Evolutionary conservation across 2,329 filamentous ascomycete species (phyloP).

Genomic region (Penicillium rolfsii): DNA sequence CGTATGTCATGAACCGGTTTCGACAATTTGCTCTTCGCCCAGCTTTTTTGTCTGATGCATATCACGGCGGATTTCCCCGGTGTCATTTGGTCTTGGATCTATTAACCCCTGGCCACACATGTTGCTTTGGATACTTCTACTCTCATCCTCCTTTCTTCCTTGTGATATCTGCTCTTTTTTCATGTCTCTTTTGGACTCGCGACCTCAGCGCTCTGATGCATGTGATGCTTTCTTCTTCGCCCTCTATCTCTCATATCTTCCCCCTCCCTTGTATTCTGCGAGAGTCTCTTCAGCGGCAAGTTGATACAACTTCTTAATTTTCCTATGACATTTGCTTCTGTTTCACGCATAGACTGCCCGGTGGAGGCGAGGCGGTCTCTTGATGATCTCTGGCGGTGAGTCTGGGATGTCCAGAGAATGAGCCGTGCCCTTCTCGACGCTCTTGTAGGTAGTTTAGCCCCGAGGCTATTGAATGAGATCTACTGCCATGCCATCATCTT

Average conservation of each 20-base stretch:
- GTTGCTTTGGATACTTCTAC: constrained; percentile 9
- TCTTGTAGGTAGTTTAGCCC: background rate
- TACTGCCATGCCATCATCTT: background rate
- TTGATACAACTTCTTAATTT: constrained; percentile 3
- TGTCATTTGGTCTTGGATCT: constrained; percentile 9
- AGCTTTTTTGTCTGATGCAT: constrained; percentile 21
- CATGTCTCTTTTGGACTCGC: constrained; percentile 7
- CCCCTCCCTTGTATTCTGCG: background rate
- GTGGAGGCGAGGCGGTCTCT: background rate
- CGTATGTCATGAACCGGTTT: constrained; percentile 9
- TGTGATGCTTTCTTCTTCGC: constrained; percentile 10
- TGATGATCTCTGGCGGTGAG: background rate
- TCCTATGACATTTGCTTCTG: background rate
- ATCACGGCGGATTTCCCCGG: constrained; percentile 17
- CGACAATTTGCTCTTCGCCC: background rate
- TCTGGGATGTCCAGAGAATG: background rate
- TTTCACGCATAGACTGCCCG: constrained; percentile 9
- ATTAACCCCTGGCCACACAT: constrained; percentile 4
- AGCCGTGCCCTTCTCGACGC: background rate
- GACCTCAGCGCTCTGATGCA: constrained; percentile 16
- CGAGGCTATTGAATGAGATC: background rate
- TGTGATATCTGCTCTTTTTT: background rate
- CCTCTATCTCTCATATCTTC: background rate
- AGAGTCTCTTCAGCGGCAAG: constrained; percentile 7
- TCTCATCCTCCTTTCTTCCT: background rate